Evolutionary conservation across 2,329 filamentous ascomycete genomes (phyloP).

Genomic region (Apiospora sp.): DNA sequence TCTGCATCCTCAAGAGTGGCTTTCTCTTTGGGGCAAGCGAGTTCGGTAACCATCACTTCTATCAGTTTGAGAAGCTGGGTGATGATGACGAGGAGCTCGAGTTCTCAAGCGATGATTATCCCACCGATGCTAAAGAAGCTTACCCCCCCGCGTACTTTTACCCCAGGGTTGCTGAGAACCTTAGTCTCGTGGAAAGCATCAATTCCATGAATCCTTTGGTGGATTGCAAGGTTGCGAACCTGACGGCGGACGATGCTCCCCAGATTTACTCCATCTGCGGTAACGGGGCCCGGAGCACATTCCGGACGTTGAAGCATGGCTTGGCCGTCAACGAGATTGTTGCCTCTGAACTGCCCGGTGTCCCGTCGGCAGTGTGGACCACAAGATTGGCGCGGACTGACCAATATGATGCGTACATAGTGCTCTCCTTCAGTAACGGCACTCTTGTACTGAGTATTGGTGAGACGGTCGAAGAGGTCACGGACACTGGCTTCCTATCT

Average conservation of each 20-base stretch:
- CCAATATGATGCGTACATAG: constrained; percentile 91
- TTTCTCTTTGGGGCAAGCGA: constrained; percentile 94
- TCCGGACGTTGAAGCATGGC: constrained; percentile 91
- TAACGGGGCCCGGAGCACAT: constrained; percentile 85
- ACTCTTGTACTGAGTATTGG: constrained; percentile 95
- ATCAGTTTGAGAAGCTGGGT: constrained; percentile 96
- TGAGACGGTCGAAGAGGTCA: constrained; percentile 95
- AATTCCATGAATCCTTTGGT: constrained; percentile 90
- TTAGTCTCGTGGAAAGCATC: constrained; percentile 85
- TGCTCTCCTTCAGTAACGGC: constrained; percentile 90
- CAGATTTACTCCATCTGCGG: constrained; percentile 96
- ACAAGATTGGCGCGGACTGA: constrained; percentile 85
- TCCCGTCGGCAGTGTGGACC: constrained; percentile 94
- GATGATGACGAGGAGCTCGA: constrained; percentile 93
- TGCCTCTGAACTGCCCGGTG: constrained; percentile 88
- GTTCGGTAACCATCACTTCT: constrained; percentile 92
- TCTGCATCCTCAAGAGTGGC: constrained; percentile 94
- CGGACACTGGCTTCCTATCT: constrained; percentile 89
- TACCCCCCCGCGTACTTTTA: constrained; percentile 87
- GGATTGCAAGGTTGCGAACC: constrained; percentile 89
- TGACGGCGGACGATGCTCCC: constrained; percentile 90
- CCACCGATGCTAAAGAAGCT: constrained; percentile 74
- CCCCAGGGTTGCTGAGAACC: constrained; percentile 79
- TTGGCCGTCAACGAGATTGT: constrained; percentile 94
- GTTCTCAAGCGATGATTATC: constrained; percentile 84